Conservation (phyloP, 2,329 filamentous ascomycete genomes). For the Shiraia sp. region DNA sequence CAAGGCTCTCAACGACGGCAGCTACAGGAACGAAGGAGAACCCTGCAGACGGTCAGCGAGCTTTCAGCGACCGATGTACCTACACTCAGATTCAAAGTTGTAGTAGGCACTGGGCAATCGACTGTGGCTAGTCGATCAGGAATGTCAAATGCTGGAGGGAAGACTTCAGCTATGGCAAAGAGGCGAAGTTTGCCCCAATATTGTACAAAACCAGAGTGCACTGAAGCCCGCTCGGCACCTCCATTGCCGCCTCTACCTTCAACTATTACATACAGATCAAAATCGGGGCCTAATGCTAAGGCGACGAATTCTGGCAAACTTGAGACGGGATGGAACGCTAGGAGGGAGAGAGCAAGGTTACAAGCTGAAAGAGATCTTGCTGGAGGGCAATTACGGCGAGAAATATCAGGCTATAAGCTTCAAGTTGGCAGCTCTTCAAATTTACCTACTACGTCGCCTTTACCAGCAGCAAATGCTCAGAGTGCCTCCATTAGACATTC, state of each 20-base stretch:
- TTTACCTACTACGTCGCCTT: slow-evolving; percentile 11
- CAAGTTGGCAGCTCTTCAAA: slow-evolving; percentile 9
- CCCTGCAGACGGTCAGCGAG: slow-evolving; percentile 36
- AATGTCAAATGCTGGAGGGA: background rate
- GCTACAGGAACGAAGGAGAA: slow-evolving; percentile 27
- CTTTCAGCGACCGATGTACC: slow-evolving; percentile 18
- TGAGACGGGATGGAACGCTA: slow-evolving; percentile 23
- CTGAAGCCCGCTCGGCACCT: slow-evolving; percentile 2
- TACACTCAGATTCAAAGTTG: slow-evolving; percentile 12
- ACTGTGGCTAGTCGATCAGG: background rate
- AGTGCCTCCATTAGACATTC: slow-evolving; percentile 9
- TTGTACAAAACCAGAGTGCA: slow-evolving; percentile 1
- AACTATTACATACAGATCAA: slow-evolving; percentile 6
- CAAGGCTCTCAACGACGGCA: slow-evolving; percentile 6
- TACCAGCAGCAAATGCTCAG: slow-evolving; percentile 7
- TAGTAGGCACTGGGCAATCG: slow-evolving; percentile 6
- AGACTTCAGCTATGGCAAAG: slow-evolving; percentile 8
- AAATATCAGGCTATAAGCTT: slow-evolving; percentile 10
- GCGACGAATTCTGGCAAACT: background rate
- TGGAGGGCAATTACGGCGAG: slow-evolving; percentile 12
- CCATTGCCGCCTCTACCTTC: slow-evolving; percentile 5
- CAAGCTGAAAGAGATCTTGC: slow-evolving; percentile 19
- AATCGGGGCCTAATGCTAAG: background rate
- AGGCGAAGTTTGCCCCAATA: slow-evolving; percentile 23
- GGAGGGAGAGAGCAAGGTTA: slow-evolving; percentile 19